Evolutionary conservation across 2,329 filamentous ascomycete genomes (phyloP).

Genomic region (Aspergillus luchuensis): DNA sequence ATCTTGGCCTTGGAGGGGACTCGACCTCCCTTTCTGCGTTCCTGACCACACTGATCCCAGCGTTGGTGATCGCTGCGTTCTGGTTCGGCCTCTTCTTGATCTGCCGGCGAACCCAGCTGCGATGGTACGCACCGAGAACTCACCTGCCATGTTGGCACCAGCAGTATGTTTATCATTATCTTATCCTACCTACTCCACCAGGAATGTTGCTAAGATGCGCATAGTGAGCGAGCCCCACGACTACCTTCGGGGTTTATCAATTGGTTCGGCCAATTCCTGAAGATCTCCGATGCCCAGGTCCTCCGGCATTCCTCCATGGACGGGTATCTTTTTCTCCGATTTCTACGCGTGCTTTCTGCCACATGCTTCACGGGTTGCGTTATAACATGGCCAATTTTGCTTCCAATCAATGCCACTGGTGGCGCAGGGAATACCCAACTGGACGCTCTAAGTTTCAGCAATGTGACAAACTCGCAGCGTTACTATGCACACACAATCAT

Average conservation of each 20-base stretch:
- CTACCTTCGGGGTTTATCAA: slow-evolving; percentile 52
- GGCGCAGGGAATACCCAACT: slow-evolving; percentile 68
- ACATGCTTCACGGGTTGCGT: slow-evolving; percentile 79
- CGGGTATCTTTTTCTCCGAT: slow-evolving; percentile 87
- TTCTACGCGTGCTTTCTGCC: slow-evolving; percentile 74
- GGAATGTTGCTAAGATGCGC: neutral
- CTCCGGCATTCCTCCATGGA: slow-evolving; percentile 90
- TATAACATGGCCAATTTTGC: slow-evolving; percentile 84
- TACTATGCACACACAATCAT: slow-evolving; percentile 79
- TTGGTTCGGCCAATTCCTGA: slow-evolving; percentile 57
- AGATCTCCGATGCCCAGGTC: slow-evolving; percentile 71
- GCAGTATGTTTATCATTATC: slow-evolving; percentile 32
- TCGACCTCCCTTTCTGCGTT: slow-evolving; percentile 55
- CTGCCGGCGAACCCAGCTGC: slow-evolving; percentile 47
- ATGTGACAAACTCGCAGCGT: slow-evolving; percentile 64
- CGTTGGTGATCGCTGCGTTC: slow-evolving; percentile 47
- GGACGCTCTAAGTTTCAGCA: slow-evolving; percentile 77
- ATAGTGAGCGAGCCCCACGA: slow-evolving; percentile 51
- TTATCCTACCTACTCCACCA: neutral
- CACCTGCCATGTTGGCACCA: slow-evolving; percentile 46
- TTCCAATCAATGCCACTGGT: slow-evolving; percentile 85
- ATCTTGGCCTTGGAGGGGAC: slow-evolving; percentile 31
- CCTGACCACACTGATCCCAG: slow-evolving; percentile 52
- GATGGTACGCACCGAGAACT: slow-evolving; percentile 50
- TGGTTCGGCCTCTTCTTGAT: slow-evolving; percentile 51